Conservation (phyloP, 345 rosid species). For the Bretschneidera sinensis region DNA sequence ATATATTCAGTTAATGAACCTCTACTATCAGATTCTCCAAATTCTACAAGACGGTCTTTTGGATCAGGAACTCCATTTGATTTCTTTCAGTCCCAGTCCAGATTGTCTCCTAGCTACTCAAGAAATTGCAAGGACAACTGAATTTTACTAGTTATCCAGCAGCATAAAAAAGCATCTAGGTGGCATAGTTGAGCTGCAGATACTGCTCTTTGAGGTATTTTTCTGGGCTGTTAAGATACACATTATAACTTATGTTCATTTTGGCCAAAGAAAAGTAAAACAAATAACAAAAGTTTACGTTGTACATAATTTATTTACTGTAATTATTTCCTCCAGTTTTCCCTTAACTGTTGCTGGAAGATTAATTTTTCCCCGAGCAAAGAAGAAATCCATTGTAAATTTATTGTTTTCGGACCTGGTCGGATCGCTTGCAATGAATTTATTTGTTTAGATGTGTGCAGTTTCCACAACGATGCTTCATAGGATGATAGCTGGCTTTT, state of each 20-base stretch:
- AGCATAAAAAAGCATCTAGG: background rate
- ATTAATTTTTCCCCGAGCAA: too few relatives aligned
- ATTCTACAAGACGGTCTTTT: slow-evolving; percentile 60
- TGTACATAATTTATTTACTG: too few relatives aligned
- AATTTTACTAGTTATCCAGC: slow-evolving; percentile 8
- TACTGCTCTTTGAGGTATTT: background rate
- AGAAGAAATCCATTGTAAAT: too few relatives aligned
- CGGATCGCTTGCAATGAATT: too few relatives aligned
- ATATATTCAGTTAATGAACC: slow-evolving; percentile 83
- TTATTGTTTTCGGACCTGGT: too few relatives aligned
- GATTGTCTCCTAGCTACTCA: slow-evolving; percentile 62
- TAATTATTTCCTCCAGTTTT: too few relatives aligned
- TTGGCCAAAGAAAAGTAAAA: background rate
- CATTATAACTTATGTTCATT: background rate
- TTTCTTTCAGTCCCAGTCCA: slow-evolving; percentile 68
- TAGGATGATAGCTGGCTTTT: too few relatives aligned
- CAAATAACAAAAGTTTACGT: background rate
- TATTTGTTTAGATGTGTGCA: too few relatives aligned
- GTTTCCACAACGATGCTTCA: too few relatives aligned
- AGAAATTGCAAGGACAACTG: slow-evolving; percentile 91
- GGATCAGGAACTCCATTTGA: slow-evolving; percentile 84
- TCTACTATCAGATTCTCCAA: slow-evolving; percentile 82
- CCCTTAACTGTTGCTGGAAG: background rate
- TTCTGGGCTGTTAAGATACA: too few relatives aligned
- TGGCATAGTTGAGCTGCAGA: background rate